Conservation (phyloP, 1,284 basidiomycete genomes). For the Ustilago lituana region DNA sequence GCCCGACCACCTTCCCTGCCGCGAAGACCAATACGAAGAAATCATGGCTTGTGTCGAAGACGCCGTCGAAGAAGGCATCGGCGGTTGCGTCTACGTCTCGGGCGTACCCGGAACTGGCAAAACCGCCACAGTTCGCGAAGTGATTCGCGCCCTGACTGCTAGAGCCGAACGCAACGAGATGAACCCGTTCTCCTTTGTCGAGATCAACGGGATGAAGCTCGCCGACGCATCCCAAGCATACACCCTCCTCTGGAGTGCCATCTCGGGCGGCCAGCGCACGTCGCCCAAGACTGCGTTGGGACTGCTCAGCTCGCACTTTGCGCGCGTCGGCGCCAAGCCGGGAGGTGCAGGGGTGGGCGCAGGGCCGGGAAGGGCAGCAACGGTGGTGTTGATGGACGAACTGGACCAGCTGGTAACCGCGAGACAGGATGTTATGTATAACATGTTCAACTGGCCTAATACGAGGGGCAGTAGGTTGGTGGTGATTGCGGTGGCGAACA, state of each 20-base stretch:
- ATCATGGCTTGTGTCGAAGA: slow-evolving; percentile 83
- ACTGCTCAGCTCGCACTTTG: slow-evolving; percentile 53
- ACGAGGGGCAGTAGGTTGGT: slow-evolving; percentile 84
- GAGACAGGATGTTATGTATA: slow-evolving; percentile 98
- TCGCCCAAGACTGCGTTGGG: slow-evolving; percentile 58
- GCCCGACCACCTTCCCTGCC: slow-evolving; percentile 87
- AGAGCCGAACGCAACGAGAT: slow-evolving; percentile 75
- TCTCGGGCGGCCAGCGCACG: slow-evolving; percentile 48
- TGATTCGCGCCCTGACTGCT: slow-evolving; percentile 74
- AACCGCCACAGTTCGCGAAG: slow-evolving; percentile 90
- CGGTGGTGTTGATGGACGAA: slow-evolving; percentile 97
- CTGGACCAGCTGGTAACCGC: slow-evolving; percentile 93
- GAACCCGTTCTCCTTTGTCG: slow-evolving; percentile 93
- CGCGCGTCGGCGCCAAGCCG: slow-evolving; percentile 26
- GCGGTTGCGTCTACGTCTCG: slow-evolving; percentile 95
- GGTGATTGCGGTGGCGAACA: slow-evolving; percentile 96
- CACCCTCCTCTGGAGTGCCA: slow-evolving; percentile 60
- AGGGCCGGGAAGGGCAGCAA: slow-evolving; percentile 67
- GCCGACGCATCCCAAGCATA: slow-evolving; percentile 63
- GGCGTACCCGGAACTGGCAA: slow-evolving; percentile 91
- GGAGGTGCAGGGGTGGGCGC: slow-evolving; percentile 32
- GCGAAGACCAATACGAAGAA: slow-evolving; percentile 84
- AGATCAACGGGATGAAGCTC: slow-evolving; percentile 90
- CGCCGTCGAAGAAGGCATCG: slow-evolving; percentile 88
- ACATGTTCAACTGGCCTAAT: slow-evolving; percentile 99